These are phyloP conservation scores for Butyriboletus loyo DNA, from an alignment of 768 basidiomycete genomes.

Conservation along the genomic window DNA sequence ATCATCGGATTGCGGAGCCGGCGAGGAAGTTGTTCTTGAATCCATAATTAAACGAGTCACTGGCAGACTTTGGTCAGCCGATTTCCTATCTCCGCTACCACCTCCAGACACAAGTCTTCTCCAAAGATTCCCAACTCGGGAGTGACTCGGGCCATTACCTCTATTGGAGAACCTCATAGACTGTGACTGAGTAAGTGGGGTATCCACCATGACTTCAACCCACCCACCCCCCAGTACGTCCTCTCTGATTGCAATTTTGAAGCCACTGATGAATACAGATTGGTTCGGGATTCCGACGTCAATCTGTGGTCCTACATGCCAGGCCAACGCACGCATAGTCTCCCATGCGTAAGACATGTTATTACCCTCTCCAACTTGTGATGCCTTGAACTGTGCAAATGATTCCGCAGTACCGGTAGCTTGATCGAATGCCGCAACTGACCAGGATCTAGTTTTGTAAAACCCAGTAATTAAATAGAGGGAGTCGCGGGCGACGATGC, in stretches of 20 bases:
- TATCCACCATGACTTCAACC: background rate
- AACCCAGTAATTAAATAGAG: constrained; percentile 27
- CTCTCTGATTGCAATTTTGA: constrained; percentile 15
- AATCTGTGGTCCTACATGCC: constrained; percentile 7
- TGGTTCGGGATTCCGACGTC: constrained; percentile 12
- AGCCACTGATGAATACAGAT: constrained; percentile 22
- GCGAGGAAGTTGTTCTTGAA: background rate
- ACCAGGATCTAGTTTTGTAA: constrained; percentile 21
- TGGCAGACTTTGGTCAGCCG: background rate
- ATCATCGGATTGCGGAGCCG: background rate
- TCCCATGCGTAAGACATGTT: constrained; percentile 17
- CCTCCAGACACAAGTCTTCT: background rate
- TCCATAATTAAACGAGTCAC: background rate
- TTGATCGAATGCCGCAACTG: constrained; percentile 19
- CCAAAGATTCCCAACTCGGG: background rate
- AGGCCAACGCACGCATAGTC: constrained; percentile 6
- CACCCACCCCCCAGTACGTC: constrained; percentile 3
- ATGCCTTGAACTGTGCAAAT: constrained; percentile 17
- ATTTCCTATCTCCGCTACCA: background rate
- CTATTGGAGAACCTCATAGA: background rate
- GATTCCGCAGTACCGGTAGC: background rate
- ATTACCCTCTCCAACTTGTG: background rate
- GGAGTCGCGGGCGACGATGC: constrained; percentile 16
- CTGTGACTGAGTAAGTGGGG: background rate
- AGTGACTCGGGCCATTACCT: background rate